Base-by-base conservation (phyloP, 192 early-diverging fungal species). In the Backusella parvicylindrica region DNA sequence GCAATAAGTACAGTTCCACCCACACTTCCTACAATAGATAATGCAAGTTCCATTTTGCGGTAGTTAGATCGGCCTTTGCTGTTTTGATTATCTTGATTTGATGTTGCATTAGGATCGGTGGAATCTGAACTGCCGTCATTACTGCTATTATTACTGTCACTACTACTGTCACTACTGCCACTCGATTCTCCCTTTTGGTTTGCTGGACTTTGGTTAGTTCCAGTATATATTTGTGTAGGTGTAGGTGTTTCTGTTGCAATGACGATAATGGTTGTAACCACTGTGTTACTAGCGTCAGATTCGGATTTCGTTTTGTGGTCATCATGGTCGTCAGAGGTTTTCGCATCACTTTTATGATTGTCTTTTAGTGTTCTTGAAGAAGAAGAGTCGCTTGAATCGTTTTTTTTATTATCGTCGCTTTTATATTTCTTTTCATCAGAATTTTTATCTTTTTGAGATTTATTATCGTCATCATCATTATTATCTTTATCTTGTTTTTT, bases 1-100 rank as follows among this genome's bases (percentile, higher is more conserved):
- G 53, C 32, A 36, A 72, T 1, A 26, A 72, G 47, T 26, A 36
- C 30, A 37, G 56, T 60, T n/a, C 71, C 71, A 40, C 50, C 71
- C 21, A 72, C 32, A 33, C 71, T 35, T 38, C 71, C 71, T 15
- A 72, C 71, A 63, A 72, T 49, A 60, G 71, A 72, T 15, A 72
- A 26, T 28, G 49, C 71, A 12, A 38, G n/a, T 38, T 35, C 71
- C n/a, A 56, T 21, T 60, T 49, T 32, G 35, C 56, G 30, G 16
- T 49, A 63, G 23, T n/a, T 56, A 47, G 35, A 30, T 32, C 41
- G 21, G 1, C 12, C 40, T 31, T 49, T 30, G 9, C 28, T 32
- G 0, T 21, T 6, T 8, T 70, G 26, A 23, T 72, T 53, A 0
- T 12, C 33, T 0, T 31, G 21, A 4, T 12, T 16, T 9, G 53